These are phyloP conservation scores for Phytophthora tubulina DNA, from an alignment of 352 stramenopile genomes.

Conservation along the genomic window DNA sequence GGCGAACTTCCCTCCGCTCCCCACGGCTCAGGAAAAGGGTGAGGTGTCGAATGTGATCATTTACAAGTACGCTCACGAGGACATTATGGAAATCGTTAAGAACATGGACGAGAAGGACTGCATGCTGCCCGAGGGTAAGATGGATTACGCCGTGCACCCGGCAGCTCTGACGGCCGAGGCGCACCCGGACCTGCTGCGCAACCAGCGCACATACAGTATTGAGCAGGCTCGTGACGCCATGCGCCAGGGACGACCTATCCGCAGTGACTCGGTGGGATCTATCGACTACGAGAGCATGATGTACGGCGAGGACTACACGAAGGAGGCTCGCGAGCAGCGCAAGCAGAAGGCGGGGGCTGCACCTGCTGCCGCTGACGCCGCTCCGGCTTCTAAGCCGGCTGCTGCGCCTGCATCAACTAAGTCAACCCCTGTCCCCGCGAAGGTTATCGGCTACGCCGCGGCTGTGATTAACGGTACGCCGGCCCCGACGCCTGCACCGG, in stretches of 20 bases:
- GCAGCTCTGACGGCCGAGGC: constrained; percentile 78
- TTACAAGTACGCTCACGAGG: constrained; percentile 87
- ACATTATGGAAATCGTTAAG: constrained; percentile 94
- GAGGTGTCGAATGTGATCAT: constrained; percentile 60
- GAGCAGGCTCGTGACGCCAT: constrained; percentile 92
- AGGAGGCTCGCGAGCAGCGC: constrained; percentile 81
- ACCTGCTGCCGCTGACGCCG: constrained; percentile 14
- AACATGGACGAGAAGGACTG: constrained; percentile 91
- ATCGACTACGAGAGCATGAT: constrained; percentile 93
- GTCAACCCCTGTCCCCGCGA: constrained; percentile 36
- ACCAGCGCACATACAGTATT: constrained; percentile 94
- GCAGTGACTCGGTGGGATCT: constrained; percentile 87
- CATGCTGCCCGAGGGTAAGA: constrained; percentile 72
- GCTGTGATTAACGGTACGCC: constrained; percentile 84
- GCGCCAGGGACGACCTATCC: constrained; percentile 89
- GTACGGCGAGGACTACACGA: constrained; percentile 92
- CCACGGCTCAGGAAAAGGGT: constrained; percentile 50
- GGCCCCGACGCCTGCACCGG: constrained; percentile 40
- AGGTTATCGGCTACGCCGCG: constrained; percentile 76
- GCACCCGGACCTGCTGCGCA: constrained; percentile 89
- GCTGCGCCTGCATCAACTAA: constrained; percentile 28
- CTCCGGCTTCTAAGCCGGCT: constrained; percentile 16
- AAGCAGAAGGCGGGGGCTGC: constrained; percentile 46
- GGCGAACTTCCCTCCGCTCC: constrained; percentile 86
- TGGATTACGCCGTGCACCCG: constrained; percentile 86